phyloP scores from a whole-genome alignment of 495 filamentous ascomycete genomes.

The Tirmania nivea region DNA sequence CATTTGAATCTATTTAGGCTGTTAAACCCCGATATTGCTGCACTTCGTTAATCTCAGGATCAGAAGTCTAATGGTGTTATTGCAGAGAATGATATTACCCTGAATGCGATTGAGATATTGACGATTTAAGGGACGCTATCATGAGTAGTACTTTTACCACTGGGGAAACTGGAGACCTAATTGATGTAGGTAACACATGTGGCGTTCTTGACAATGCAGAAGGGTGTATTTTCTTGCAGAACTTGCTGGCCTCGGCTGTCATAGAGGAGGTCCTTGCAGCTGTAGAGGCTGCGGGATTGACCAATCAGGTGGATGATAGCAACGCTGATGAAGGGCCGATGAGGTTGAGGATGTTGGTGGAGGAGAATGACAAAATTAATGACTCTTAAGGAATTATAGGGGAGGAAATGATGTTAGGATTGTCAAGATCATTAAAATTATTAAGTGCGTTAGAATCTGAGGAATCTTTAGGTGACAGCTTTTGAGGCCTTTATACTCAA shows the following conservation, averaged over 20 bases:
- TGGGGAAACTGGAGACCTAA: slow-evolving; percentile 34
- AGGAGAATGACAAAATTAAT: too few species aligned
- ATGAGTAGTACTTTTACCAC: slow-evolving; percentile 25
- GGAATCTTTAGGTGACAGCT: too few species aligned
- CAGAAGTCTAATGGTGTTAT: slow-evolving; percentile 31
- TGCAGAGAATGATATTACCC: slow-evolving; percentile 33
- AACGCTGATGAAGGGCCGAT: too few species aligned
- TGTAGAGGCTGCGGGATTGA: slow-evolving; percentile 6
- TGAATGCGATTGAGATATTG: slow-evolving; percentile 34
- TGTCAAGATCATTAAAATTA: too few species aligned
- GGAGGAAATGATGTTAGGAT: too few species aligned
- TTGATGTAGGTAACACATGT: slow-evolving; percentile 38
- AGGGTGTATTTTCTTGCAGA: slow-evolving; percentile 41
- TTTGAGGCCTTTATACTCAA: too few species aligned
- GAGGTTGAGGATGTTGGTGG: too few species aligned
- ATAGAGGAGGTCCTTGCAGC: slow-evolving; percentile 21
- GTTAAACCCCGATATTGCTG: slow-evolving; percentile 48
- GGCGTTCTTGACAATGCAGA: slow-evolving; percentile 27
- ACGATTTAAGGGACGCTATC: too few species aligned
- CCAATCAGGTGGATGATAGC: too few species aligned
- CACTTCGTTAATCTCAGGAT: slow-evolving; percentile 43
- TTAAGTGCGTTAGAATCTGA: too few species aligned
- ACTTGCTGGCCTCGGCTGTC: slow-evolving; percentile 36
- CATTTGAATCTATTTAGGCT: slow-evolving; percentile 34
- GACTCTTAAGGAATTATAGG: too few species aligned